A percentile compares a stretch with the other conserved stretches of the same genome.
Conservation (phyloP, 306 rosid genomes). For the Trifolium repens region DNA sequence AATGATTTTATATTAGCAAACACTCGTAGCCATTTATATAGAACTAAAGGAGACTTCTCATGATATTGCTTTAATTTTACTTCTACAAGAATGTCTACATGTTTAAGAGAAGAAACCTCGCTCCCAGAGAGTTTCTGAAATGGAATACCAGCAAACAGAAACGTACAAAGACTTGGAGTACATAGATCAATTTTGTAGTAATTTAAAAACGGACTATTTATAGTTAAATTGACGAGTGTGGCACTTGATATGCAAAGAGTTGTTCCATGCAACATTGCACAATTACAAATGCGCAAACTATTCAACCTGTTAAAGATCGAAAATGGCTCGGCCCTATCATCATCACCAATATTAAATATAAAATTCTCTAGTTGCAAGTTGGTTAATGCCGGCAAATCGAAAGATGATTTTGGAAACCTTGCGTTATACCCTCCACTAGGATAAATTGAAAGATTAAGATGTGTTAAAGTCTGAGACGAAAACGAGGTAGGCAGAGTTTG, state of each 20-base stretch:
- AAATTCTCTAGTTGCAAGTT: slow-evolving; percentile 28
- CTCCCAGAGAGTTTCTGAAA: not conserved
- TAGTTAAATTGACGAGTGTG: slow-evolving; percentile 22
- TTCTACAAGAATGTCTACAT: not conserved
- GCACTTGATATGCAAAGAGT: slow-evolving; percentile 9
- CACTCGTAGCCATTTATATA: slow-evolving; percentile 1
- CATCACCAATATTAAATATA: not conserved
- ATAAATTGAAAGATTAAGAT: slow-evolving; percentile 12
- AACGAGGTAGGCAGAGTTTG: not conserved
- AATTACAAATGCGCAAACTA: slow-evolving; percentile 6
- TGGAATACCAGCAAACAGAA: not conserved
- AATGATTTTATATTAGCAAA: slow-evolving; percentile 32
- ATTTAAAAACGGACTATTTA: not conserved
- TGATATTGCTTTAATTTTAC: not conserved
- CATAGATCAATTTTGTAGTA: slow-evolving; percentile 19
- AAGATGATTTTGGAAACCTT: not conserved
- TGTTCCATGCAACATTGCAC: not conserved
- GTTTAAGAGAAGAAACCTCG: slow-evolving; percentile 29
- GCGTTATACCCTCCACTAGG: not conserved
- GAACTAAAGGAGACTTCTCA: not conserved
- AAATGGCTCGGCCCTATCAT: slow-evolving; percentile 15
- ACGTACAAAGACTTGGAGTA: not conserved
- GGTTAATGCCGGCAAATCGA: slow-evolving; percentile 7
- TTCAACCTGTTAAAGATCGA: slow-evolving; percentile 3
- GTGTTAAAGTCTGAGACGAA: slow-evolving; percentile 15